These are phyloP conservation scores for Xylaria multiplex DNA, from an alignment of 2,329 filamentous ascomycete genomes.

Conservation along the genomic window DNA sequence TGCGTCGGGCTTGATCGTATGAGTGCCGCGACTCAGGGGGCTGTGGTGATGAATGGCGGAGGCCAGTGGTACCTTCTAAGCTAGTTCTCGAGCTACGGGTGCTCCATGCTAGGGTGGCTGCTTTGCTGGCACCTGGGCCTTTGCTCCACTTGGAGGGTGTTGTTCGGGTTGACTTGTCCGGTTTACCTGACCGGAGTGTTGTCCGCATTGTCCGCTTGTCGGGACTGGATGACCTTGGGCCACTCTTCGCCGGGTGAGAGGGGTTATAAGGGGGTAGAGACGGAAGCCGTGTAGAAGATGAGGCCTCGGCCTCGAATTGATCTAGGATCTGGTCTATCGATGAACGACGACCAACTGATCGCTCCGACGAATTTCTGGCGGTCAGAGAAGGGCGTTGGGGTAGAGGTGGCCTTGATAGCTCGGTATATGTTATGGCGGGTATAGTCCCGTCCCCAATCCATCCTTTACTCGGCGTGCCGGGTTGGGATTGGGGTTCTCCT, in stretches of 20 bases:
- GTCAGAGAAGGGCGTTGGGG: conserved; percentile 67
- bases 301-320: conserved; percentile 43
- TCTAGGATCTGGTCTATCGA: conserved; percentile 42
- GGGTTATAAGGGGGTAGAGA: conserved; percentile 49
- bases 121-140: conserved; percentile 67
- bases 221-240: conserved; percentile 63
- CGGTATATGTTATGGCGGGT: conserved; percentile 80
- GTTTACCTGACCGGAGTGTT: conserved; percentile 64
- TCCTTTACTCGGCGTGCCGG: conserved; percentile 54
- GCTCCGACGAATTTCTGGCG: conserved; percentile 63
- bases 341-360: conserved; percentile 51
- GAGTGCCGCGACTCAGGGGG: conserved; percentile 47
- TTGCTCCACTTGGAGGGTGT: conserved; percentile 57
- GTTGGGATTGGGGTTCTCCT: conserved; percentile 30
- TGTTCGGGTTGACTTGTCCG: conserved; percentile 56
- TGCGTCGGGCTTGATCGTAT: conserved; percentile 46
- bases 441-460: conserved; percentile 86
- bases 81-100: conserved; percentile 52
- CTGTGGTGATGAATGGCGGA: conserved; percentile 29
- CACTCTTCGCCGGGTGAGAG: conserved; percentile 49
- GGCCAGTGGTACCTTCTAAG: conserved; percentile 45
- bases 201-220: conserved; percentile 71
- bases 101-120: conserved; percentile 71
- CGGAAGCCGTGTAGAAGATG: conserved; percentile 43
- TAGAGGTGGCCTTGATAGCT: conserved; percentile 76